Base-by-base conservation (phyloP, 345 rosid genomes). In the Camelina sativa region DNA sequence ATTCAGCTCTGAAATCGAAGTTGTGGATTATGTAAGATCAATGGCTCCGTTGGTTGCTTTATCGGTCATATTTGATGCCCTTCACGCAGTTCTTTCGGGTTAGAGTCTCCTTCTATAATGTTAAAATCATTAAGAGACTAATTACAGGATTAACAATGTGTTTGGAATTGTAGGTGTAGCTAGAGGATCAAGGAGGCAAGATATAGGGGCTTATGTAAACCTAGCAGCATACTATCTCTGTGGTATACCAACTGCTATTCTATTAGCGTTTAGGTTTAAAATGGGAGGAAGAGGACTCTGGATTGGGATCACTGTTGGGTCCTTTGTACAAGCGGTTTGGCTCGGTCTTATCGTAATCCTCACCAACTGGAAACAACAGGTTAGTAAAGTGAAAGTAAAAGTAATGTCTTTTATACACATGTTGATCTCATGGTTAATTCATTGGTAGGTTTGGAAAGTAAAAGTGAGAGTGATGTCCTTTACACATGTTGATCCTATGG, bases 301-400 rank as follows among this genome's bases (percentile, higher is more conserved):
- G 82, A 70, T 69, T 48, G 82, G 82, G 11, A 79, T 79, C 7
- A 58, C 75, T 12, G 51, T 75, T 74, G 82, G 82, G 5, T 74
- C 79, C 0, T 75, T 11, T 35, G 71, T 52, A 5, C 79, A 79
- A 64, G 64, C 69, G 32, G 5, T 44, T 56, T 74, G 75, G 64
- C 82, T 79, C 3, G 71, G 76, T 58, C 3, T 79, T 22, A 63
- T 79, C 9, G 79, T 75, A 0, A 12, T 71, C 48, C 51, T 64
- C 15, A 74, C 82, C 51, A 75, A 74, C 46, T 79, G 79, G 82
- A 71, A 75, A 79, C 63, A 78, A 72, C 81, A 78, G 81, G 81
- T 78, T 30, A 40, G 76, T 77, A 15, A 52, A 25, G 28, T 59
- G 52, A 59, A 11, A 65, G 48, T 44, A 51, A 28, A 28, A 28